Evolutionary conservation across 2,329 filamentous ascomycete species (phyloP), one percentile per base, ranked within the genome.

Genomic region (Arthroderma sp.): DNA sequence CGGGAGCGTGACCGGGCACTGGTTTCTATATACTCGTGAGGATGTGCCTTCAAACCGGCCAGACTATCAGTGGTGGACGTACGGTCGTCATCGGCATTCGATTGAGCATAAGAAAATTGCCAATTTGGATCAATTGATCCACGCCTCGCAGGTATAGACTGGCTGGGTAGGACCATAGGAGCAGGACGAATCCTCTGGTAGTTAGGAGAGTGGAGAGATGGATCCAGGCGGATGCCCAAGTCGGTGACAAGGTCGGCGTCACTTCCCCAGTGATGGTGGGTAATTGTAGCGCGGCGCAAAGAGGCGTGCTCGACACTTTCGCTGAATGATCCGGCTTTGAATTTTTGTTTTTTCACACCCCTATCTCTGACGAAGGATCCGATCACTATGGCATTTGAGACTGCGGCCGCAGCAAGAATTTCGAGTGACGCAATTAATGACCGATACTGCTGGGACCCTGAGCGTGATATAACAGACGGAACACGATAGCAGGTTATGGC

Each of bases 311-410:
- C 62, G 45, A 67, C 57, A 45, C 61, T 62, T 51, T 77, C 73
- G 34, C 63, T 67, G 3, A 71, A 66, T 10, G 72, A 77, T 9
- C 66, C 57, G 44, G 52, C 59, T 54, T 81, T 81, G 66, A 84
- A 95, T 58, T 86, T 91, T 46, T 75, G 74, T 64, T 93, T 94
- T 71, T 96, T 96, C 36, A 87, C 69, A 28, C 91, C 91, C 43
- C 85, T 77, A 60, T 96, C 89, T 9, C 89, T 78, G 29, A 96
- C 79, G 57, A 96, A 96, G 0, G 88, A 94, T 8, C 89, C 89
- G 2, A 98, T 75, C 1, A 95, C 84, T 15, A 98, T 73, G 3
- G 83, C 81, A 59, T 96, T 98, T 8, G 89, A 85, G 0, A 93
- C 83, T 0, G 80, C 78, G 0, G 88, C 85, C 4, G 91, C 88